Conservation (phyloP, 202 grass and related monocot genomes). For the Setaria viridis region DNA sequence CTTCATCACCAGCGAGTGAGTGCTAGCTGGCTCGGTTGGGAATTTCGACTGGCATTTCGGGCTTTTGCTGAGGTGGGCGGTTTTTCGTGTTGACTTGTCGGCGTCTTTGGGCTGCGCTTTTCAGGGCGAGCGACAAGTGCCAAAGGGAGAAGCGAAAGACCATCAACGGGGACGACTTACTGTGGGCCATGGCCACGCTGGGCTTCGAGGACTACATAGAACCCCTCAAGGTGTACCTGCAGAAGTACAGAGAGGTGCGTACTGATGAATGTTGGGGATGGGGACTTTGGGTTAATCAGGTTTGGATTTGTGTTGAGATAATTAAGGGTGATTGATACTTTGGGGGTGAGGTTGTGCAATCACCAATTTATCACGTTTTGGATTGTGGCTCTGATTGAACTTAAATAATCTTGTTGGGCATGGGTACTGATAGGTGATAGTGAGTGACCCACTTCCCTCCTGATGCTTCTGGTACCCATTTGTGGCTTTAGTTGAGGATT, state of each 20-base stretch:
- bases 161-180: constrained; percentile 87
- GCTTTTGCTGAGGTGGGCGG: neutral
- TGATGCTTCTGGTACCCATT: constrained; percentile 4
- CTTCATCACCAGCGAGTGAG: constrained; percentile 94
- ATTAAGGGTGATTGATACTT: constrained; percentile 24
- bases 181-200: constrained; percentile 93
- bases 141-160: constrained; percentile 96
- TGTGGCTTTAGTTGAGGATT: constrained; percentile 7
- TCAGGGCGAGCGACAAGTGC: constrained; percentile 93
- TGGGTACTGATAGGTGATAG: constrained; percentile 12
- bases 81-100: constrained; percentile 31
- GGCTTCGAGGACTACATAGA: constrained; percentile 97
- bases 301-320: neutral
- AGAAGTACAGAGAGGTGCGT: constrained; percentile 90
- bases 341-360: constrained; percentile 11
- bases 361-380: neutral
- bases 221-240: constrained; percentile 88
- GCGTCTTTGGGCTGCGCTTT: neutral
- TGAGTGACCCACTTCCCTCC: neutral
- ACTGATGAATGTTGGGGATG: neutral
- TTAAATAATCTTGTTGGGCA: neutral
- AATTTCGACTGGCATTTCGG: constrained; percentile 2
- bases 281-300: neutral
- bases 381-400: neutral
- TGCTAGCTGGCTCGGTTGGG: neutral